Conservation (phyloP, 805 yeast genomes). For the Barnettozyma pratensis region DNA sequence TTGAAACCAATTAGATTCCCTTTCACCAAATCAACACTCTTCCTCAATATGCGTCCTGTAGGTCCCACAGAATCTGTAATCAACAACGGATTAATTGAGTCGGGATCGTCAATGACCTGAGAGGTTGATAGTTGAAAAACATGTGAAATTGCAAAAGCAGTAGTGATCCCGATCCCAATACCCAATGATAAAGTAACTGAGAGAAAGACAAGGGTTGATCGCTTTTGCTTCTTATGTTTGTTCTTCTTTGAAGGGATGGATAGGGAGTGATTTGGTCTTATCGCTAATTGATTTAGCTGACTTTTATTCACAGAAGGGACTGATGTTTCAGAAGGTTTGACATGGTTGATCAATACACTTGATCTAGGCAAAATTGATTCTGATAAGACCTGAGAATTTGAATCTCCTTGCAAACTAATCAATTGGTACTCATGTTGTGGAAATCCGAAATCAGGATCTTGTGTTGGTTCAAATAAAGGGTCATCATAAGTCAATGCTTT, state of each 20-base stretch:
- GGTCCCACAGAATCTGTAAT: background rate
- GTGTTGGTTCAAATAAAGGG: background rate
- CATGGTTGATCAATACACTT: background rate
- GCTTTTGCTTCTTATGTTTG: conserved; percentile 5
- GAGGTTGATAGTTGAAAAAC: background rate
- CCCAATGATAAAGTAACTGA: conserved; percentile 20
- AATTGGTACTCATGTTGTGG: conserved; percentile 5
- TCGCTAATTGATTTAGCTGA: background rate
- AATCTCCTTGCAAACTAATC: conserved; percentile 1
- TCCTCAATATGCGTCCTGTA: background rate
- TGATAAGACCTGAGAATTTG: conserved; percentile 3
- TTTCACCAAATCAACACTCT: background rate
- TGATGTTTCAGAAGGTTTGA: background rate
- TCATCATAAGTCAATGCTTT: background rate
- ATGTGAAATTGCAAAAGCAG: conserved; percentile 13
- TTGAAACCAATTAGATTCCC: conserved; percentile 5
- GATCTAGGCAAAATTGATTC: conserved; percentile 3
- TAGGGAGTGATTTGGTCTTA: background rate
- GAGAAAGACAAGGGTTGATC: conserved; percentile 9
- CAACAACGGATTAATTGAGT: background rate
- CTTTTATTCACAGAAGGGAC: too few relatives aligned
- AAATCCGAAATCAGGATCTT: background rate
- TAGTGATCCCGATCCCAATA: conserved; percentile 22
- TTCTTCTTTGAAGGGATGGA: conserved; percentile 13
- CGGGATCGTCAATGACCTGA: background rate